These are phyloP conservation scores for Penicillium sp. DNA, from an alignment of 2,329 filamentous ascomycete genomes.

Conservation along the genomic window DNA sequence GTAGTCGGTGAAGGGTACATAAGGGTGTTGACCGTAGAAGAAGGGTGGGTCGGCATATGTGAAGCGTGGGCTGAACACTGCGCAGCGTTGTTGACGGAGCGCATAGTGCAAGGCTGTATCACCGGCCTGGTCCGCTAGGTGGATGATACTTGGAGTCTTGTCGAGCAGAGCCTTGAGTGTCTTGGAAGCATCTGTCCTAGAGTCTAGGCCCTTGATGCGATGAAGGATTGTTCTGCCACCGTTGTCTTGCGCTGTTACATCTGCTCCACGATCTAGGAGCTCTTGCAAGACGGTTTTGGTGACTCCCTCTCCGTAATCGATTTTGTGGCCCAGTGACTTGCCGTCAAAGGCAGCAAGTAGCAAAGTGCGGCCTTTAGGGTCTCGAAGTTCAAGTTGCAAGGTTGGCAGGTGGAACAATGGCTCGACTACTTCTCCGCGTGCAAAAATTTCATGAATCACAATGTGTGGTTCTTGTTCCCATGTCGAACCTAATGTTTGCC, in stretches of 20 bases:
- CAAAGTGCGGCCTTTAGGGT: conserved; percentile 6
- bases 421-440: neutral
- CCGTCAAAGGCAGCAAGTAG: conserved; percentile 2
- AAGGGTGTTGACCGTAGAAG: too few relatives aligned
- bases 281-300: neutral
- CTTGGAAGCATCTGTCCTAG: neutral
- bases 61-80: too few relatives aligned
- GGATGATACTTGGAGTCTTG: neutral
- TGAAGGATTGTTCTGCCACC: conserved; percentile 14
- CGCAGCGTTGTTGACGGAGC: neutral
- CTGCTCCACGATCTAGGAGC: conserved; percentile 15
- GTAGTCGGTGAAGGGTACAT: neutral
- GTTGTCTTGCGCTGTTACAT: conserved; percentile 14
- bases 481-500: too few relatives aligned
- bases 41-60: too few relatives aligned
- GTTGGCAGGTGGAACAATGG: conserved; percentile 11
- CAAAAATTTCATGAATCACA: conserved; percentile 9
- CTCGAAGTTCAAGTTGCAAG: conserved; percentile 7
- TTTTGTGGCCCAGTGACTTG: too few relatives aligned
- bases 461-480: neutral
- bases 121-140: neutral
- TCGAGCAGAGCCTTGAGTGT: neutral
- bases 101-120: conserved; percentile 8
- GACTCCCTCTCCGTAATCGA: too few relatives aligned
- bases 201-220: neutral